Conservation (phyloP, 2,329 filamentous ascomycete species). For the Aspergillus unguis region DNA sequence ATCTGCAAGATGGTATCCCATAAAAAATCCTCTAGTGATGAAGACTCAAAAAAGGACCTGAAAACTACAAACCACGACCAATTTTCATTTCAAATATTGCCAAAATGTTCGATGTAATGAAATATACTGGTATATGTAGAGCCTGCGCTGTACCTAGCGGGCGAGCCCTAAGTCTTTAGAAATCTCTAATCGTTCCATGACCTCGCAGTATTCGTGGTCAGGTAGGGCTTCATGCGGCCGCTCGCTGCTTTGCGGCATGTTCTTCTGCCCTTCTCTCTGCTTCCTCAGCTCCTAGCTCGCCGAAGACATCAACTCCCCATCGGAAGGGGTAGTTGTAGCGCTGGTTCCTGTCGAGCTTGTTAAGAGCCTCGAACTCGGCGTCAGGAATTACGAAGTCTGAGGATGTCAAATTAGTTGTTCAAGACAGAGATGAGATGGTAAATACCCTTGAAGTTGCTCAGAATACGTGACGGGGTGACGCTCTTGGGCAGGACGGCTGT, state of each 20-base stretch:
- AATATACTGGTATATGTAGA: no score
- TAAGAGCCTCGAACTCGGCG: slow-evolving; percentile 32
- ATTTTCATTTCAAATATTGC: no score
- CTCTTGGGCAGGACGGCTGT: slow-evolving; percentile 55
- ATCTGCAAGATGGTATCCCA: no score
- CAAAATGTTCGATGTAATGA: no score
- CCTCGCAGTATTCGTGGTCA: neutral
- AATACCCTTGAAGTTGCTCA: slow-evolving; percentile 46
- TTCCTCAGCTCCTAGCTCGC: slow-evolving; percentile 34
- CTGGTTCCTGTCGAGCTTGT: slow-evolving; percentile 35
- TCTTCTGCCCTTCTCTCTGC: slow-evolving; percentile 30
- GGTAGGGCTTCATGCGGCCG: neutral
- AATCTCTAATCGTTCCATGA: neutral
- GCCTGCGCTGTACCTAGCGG: no score
- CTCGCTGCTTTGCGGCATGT: slow-evolving; percentile 24
- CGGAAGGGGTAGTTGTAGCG: slow-evolving; percentile 38
- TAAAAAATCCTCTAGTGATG: no score
- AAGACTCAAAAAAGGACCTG: no score
- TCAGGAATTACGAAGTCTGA: slow-evolving; percentile 35
- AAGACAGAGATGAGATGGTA: neutral
- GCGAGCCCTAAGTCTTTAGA: neutral
- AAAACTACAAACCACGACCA: no score
- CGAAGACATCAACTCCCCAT: slow-evolving; percentile 40
- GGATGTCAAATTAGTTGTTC: neutral
- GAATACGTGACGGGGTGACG: slow-evolving; percentile 52